These are phyloP conservation scores for Aspergillus sp. DNA, from an alignment of 2,329 filamentous ascomycete genomes.

Conservation along the genomic window DNA sequence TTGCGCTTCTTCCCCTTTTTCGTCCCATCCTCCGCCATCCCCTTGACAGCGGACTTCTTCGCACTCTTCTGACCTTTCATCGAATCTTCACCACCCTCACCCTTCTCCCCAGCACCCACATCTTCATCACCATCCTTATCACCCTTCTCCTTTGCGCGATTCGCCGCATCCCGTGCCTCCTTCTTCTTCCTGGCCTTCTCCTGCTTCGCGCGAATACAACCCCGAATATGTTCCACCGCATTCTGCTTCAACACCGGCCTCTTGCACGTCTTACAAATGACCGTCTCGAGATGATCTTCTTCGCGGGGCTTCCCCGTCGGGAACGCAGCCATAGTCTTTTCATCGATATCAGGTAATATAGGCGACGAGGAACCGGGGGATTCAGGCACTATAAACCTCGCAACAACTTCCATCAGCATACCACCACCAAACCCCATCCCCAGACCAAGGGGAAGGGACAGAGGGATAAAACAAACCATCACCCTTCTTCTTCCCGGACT, in stretches of 20 bases:
- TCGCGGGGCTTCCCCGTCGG: slow-evolving; percentile 77
- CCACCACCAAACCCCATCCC: too few relatives aligned
- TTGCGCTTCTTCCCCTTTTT: slow-evolving; percentile 77
- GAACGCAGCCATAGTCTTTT: slow-evolving; percentile 75
- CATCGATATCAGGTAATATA: slow-evolving; percentile 64
- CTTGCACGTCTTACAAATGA: slow-evolving; percentile 93
- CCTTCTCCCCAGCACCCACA: slow-evolving; percentile 30
- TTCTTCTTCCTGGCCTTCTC: slow-evolving; percentile 78
- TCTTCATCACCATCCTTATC: slow-evolving; percentile 50
- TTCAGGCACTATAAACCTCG: too few relatives aligned
- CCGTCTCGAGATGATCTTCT: slow-evolving; percentile 76
- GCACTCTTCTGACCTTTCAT: slow-evolving; percentile 64
- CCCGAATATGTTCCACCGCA: slow-evolving; percentile 76
- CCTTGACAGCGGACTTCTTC: slow-evolving; percentile 58
- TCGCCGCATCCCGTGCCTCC: slow-evolving; percentile 69
- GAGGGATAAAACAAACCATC: slow-evolving; percentile 27
- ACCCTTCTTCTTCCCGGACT: slow-evolving; percentile 34
- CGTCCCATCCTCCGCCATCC: slow-evolving; percentile 56
- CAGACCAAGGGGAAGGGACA: background rate
- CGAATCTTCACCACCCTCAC: slow-evolving; percentile 40
- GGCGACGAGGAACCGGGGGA: slow-evolving; percentile 42
- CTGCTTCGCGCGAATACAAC: slow-evolving; percentile 81
- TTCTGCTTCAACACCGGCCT: slow-evolving; percentile 77
- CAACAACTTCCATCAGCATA: too few relatives aligned
- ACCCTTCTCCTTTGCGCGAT: slow-evolving; percentile 57